phyloP scores from a whole-genome alignment of 2,329 filamentous ascomycete species.

The Coccinonectria pachysandricola region DNA sequence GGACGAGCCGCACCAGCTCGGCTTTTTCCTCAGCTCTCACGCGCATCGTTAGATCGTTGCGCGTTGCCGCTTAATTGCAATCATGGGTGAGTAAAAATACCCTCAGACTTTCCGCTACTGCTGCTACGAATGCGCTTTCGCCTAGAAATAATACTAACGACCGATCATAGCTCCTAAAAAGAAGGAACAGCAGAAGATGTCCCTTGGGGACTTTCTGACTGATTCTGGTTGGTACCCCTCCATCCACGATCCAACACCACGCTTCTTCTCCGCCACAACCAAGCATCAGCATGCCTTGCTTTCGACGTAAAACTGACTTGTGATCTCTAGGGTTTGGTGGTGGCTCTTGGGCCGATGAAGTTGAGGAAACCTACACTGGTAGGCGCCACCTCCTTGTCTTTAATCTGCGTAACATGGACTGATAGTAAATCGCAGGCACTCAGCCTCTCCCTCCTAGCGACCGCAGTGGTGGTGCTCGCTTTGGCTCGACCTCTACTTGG shows the following conservation, averaged over 20 bases:
- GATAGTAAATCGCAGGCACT: slow-evolving; percentile 33
- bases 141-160: slow-evolving; percentile 3
- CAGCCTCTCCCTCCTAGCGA: slow-evolving; percentile 45
- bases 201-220: slow-evolving; percentile 88
- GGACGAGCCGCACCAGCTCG: slow-evolving; percentile 19
- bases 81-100: slow-evolving; percentile 48
- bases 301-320: slow-evolving; percentile 19
- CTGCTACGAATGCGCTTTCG: slow-evolving; percentile 3
- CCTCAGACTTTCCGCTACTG: slow-evolving; percentile 1
- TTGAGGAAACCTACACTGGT: slow-evolving; percentile 67
- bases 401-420: slow-evolving; percentile 10
- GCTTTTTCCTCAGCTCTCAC: slow-evolving; percentile 21
- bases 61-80: slow-evolving; percentile 43
- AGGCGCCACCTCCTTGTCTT: slow-evolving; percentile 13
- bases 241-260: slow-evolving; percentile 16
- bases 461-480: slow-evolving; percentile 25
- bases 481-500: slow-evolving; percentile 29
- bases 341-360: slow-evolving; percentile 96
- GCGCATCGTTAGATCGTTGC: slow-evolving; percentile 35
- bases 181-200: slow-evolving; percentile 93
- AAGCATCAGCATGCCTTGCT: no score
- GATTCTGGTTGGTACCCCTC: slow-evolving; percentile 63
- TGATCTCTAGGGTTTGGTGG: slow-evolving; percentile 38
- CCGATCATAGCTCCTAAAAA: slow-evolving; percentile 68
- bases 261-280: slow-evolving; percentile 18